phyloP scores from a whole-genome alignment of 2,329 filamentous ascomycete genomes.

The Lasiodiplodia sp. region DNA sequence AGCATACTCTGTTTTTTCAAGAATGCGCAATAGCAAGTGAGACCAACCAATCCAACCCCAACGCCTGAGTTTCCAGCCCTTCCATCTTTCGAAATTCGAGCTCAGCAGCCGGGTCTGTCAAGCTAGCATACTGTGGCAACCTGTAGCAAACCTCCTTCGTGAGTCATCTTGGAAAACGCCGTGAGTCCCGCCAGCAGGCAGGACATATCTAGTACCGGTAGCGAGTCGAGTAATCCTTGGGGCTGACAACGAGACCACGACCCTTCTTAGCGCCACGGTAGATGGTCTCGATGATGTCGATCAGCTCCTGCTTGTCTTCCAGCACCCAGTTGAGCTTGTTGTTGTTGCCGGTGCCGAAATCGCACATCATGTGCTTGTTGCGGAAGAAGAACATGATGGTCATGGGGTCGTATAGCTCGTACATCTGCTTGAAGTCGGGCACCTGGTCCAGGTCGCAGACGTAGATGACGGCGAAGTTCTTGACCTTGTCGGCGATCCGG shows the following conservation, averaged over 20 bases:
- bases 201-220: slow-evolving; percentile 65
- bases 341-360: slow-evolving; percentile 96
- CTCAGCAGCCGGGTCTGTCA: not conserved
- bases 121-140: not conserved
- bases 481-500: slow-evolving; percentile 90
- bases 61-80: not conserved
- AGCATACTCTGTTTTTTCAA: slow-evolving; percentile 17
- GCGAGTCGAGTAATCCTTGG: slow-evolving; percentile 77
- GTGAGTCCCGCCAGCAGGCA: not conserved
- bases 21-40: slow-evolving; percentile 12
- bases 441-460: slow-evolving; percentile 78
- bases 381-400: slow-evolving; percentile 98
- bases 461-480: slow-evolving; percentile 93
- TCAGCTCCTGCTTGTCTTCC: slow-evolving; percentile 97
- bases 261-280: slow-evolving; percentile 99
- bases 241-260: slow-evolving; percentile 92
- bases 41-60: slow-evolving; percentile 27
- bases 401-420: slow-evolving; percentile 81
- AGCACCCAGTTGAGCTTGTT: slow-evolving; percentile 98
- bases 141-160: not conserved
- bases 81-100: not conserved
- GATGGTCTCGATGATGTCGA: slow-evolving; percentile 98
- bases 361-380: slow-evolving; percentile 99
- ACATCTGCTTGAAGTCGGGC: slow-evolving; percentile 38
- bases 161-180: no score